These are phyloP conservation scores for Melastoma malabathricum DNA, from an alignment of 345 rosid species.

Conservation along the genomic window DNA sequence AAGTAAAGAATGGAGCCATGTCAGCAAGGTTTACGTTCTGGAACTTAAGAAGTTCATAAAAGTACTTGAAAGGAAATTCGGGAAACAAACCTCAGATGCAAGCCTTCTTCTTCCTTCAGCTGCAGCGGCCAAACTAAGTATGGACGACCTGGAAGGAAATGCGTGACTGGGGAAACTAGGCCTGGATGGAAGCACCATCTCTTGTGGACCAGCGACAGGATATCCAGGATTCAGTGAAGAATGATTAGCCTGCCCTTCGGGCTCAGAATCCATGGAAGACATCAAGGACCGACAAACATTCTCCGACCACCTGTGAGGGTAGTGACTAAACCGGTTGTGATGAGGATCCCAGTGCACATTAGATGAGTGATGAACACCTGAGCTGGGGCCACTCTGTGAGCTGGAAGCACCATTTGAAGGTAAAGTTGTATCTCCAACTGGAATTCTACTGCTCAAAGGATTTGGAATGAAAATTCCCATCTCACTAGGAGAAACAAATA, in stretches of 20 bases:
- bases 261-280: slow-evolving; percentile 33
- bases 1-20: neutral
- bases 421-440: slow-evolving; percentile 17
- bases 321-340: slow-evolving; percentile 27
- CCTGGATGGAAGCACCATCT: slow-evolving; percentile 33
- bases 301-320: slow-evolving; percentile 57
- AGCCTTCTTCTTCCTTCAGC: slow-evolving; percentile 67
- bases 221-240: slow-evolving; percentile 21
- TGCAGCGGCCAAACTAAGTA: slow-evolving; percentile 40
- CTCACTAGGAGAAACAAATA: slow-evolving; percentile 36
- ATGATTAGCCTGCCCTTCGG: slow-evolving; percentile 35
- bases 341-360: slow-evolving; percentile 35
- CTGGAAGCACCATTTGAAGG: slow-evolving; percentile 42
- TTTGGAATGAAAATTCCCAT: slow-evolving; percentile 23
- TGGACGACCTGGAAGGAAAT: slow-evolving; percentile 46
- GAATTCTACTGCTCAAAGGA: slow-evolving; percentile 23
- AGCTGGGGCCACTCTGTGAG: slow-evolving; percentile 27
- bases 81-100: slow-evolving; percentile 62
- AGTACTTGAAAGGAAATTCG: neutral
- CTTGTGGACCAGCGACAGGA: slow-evolving; percentile 28
- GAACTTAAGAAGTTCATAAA: neutral
- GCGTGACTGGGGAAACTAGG: slow-evolving; percentile 20
- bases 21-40: too few relatives aligned
- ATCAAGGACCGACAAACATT: slow-evolving; percentile 56
- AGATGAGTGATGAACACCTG: slow-evolving; percentile 38